Evolutionary conservation across 164 flowering plant species (phyloP).

Genomic region (Warburgia ugandensis): DNA sequence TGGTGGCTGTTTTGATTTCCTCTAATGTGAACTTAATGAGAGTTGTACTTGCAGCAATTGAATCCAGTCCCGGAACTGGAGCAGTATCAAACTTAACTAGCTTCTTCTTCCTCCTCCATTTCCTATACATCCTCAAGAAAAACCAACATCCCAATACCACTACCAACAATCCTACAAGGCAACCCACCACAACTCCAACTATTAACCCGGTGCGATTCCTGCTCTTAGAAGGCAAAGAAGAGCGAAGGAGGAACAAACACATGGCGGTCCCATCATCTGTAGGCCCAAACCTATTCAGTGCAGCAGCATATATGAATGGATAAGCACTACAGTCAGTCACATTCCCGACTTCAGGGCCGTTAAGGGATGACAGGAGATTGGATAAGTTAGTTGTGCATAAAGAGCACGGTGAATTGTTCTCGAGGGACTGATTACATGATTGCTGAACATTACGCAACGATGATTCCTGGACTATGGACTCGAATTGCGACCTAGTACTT

Average conservation of each 20-base stretch:
- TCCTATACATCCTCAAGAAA: slow-evolving; percentile 14
- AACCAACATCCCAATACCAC: slow-evolving; percentile 27
- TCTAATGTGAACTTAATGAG: slow-evolving; percentile 53
- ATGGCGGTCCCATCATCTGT: slow-evolving; percentile 30
- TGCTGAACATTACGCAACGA: slow-evolving; percentile 18
- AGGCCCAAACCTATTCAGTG: slow-evolving; percentile 33
- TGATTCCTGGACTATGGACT: slow-evolving; percentile 15
- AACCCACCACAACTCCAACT: slow-evolving; percentile 22
- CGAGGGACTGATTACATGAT: slow-evolving; percentile 41
- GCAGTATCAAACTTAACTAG: slow-evolving; percentile 11
- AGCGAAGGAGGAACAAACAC: slow-evolving; percentile 33
- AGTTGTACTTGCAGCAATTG: slow-evolving; percentile 45
- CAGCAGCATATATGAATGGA: slow-evolving; percentile 39
- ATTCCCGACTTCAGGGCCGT: slow-evolving; percentile 26
- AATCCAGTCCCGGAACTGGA: slow-evolving; percentile 30
- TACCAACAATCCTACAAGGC: slow-evolving; percentile 18
- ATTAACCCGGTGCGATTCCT: slow-evolving; percentile 21
- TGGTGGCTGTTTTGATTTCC: slow-evolving; percentile 60
- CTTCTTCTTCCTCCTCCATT: slow-evolving; percentile 12
- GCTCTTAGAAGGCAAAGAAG: slow-evolving; percentile 2
- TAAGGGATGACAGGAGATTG: slow-evolving; percentile 20
- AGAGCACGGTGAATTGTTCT: slow-evolving; percentile 32
- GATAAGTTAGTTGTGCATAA: slow-evolving; percentile 30
- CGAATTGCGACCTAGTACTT: slow-evolving; percentile 36
- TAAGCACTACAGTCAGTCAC: slow-evolving; percentile 32